These are phyloP conservation scores for Ustilago shanxiensis DNA, from an alignment of 1,284 basidiomycete genomes.

Conservation along the genomic window DNA sequence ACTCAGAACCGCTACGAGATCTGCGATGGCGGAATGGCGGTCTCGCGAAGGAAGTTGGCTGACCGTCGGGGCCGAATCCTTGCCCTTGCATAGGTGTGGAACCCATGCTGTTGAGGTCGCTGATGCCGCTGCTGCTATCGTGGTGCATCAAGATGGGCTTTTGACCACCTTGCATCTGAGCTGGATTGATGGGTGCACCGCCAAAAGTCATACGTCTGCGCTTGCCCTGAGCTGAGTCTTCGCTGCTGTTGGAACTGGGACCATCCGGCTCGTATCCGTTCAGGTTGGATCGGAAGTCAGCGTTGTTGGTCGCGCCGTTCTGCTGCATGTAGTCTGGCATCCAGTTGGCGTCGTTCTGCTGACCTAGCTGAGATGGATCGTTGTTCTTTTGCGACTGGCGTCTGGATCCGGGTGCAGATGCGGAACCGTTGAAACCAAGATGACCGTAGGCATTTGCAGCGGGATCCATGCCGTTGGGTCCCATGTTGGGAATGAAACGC, in stretches of 20 bases:
- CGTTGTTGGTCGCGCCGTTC: conserved; percentile 8
- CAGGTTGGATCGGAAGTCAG: conserved; percentile 23
- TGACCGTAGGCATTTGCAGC: conserved; percentile 52
- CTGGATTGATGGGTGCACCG: conserved; percentile 30
- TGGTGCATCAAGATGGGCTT: conserved; percentile 34
- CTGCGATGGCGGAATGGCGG: conserved; percentile 44
- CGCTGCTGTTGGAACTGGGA: conserved; percentile 34
- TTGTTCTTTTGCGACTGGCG: conserved; percentile 35
- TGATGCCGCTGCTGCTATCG: conserved; percentile 40
- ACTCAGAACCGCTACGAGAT: conserved; percentile 41
- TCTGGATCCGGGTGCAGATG: conserved; percentile 36
- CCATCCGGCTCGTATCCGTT: conserved; percentile 44
- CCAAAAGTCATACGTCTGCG: conserved; percentile 52
- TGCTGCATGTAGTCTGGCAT: conserved; percentile 36
- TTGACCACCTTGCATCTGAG: conserved; percentile 17
- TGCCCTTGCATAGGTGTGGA: conserved; percentile 21
- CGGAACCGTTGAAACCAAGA: conserved; percentile 39
- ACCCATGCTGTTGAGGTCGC: conserved; percentile 24
- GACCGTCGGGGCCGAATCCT: conserved; percentile 18
- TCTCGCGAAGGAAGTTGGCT: conserved; percentile 18
- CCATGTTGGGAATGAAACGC: conserved; percentile 23
- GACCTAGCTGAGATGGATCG: conserved; percentile 9
- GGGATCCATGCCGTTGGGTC: conserved; percentile 26
- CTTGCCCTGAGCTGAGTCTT: conserved; percentile 40
- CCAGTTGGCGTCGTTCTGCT: conserved; percentile 20